Evolutionary conservation across 441 rosid genomes (phyloP), one percentile per base, ranked within the genome.

Genomic region (Jatropha podagrica): DNA sequence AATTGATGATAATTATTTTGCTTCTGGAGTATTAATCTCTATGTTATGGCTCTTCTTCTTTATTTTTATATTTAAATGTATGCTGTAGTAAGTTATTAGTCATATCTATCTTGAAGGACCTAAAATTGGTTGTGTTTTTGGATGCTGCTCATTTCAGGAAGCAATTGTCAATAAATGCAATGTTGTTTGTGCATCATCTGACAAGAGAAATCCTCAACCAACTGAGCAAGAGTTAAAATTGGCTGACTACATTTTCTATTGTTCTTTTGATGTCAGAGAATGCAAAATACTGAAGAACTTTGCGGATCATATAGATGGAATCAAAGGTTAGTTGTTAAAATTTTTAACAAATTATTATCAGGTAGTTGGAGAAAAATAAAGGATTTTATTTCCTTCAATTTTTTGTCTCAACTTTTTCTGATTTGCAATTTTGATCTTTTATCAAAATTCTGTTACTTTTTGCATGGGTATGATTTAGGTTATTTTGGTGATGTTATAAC

Each of bases 111-210:
- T 68, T 58, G 48, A 61, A 8, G 62, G n/a, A n/a, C 59, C 15
- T 1, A 1, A 18, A 46, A 55, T 62, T 74, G 3, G 7, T 51
- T 27, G 14, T 11, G 2, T 15, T 38, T 48, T 3, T 15, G 32
- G 60, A 51, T 49, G 79, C 70, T 55, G n/a, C 37, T 77, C 23
- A 38, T 82, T 69, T 41, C 77, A 91, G 96, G 86, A 88, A 51
- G 41, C 84, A 5, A 78, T 88, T 77, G 17, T 68, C 12, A 72
- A 77, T 66, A 88, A 89, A 75, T 89, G 96, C 85, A 83, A 76
- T 46, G 92, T 88, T 74, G 69, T 88, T 4, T 91, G 92, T 76
- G n/a, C 72, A 55, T 87, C 91, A 4, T 52, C n/a, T n/a, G 93
- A 89, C 76, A 2, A 8, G 51, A 86, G 90, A 79, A 89, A 91